Base-by-base conservation (phyloP, 257 asterid species). In the Jacaranda mimosifolia region DNA sequence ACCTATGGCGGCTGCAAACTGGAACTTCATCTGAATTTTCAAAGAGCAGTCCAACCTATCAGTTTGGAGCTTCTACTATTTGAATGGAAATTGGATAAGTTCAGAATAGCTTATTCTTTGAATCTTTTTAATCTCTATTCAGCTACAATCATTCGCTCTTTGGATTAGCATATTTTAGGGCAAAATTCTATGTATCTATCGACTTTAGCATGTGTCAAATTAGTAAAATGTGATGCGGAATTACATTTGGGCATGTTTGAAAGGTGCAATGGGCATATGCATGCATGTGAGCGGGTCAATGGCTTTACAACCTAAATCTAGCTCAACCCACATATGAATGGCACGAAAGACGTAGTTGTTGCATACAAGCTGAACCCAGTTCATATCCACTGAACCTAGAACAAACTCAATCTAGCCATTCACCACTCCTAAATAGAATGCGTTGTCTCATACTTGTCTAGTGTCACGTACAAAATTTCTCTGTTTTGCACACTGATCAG, bases 401-500 rank as follows among this genome's bases (percentile, higher is more conserved):
- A 5, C 53, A 7, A 46, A 4, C 13, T 46, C 11, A 46, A 10
- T 46, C 11, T 10, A 52, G 6, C 19, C 19, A 55, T 17, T 55
- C 5, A 32, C 32, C 26, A 55, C 26, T 18, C 35, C 21, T 55
- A 4, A 6, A 55, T 17, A 18, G 12, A 32, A 36, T 64, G 63
- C 75, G 48, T 73, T 36, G 19, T 60, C 59, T 52, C 38, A n/a
- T 56, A 65, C 65, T 56, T 73, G 72, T 43, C 63, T 55, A 35
- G 26, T 53, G 46, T 39, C 79, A 46, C 9, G 35, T 48, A 39
- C 35, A 46, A 36, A 18, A 53, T 39, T 65, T 51, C 70, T 65
- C 21, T 57, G 12, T 51, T 40, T 36, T 64, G 68, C 74, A 64
- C 42, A 32, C 38, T 48, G 10, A 46, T 56, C 45, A 49, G 45